Evolutionary conservation across 768 basidiomycete genomes (phyloP).

Genomic region (Rhodotorula sphaerocarpa): DNA sequence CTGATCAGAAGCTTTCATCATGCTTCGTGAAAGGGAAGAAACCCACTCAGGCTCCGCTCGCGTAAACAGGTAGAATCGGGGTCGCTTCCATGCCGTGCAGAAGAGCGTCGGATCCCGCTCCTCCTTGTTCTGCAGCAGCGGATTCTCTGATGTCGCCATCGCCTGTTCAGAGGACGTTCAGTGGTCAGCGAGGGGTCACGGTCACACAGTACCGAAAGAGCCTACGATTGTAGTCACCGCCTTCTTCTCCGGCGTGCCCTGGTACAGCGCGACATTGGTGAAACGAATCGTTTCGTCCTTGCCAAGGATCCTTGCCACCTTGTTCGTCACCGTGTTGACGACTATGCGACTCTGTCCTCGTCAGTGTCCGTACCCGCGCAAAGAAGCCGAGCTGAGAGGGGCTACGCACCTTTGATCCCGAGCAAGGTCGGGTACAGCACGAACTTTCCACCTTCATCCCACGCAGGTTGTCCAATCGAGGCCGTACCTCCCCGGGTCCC

Average conservation of each 20-base stretch:
- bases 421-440: constrained; percentile 85
- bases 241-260: constrained; percentile 86
- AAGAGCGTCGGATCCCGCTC: constrained; percentile 82
- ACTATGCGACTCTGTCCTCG: too few species aligned
- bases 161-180: constrained; percentile 55
- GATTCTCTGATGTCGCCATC: constrained; percentile 93
- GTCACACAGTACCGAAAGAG: background rate
- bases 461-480: constrained; percentile 74
- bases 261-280: constrained; percentile 79
- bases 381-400: too few species aligned
- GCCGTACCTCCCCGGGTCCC: constrained; percentile 51
- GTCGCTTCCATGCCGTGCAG: constrained; percentile 85
- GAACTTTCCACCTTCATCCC: constrained; percentile 96
- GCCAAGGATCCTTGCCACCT: constrained; percentile 75
- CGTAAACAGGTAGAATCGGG: constrained; percentile 90
- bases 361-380: too few species aligned
- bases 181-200: too few species aligned
- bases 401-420: constrained; percentile 76
- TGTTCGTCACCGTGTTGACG: constrained; percentile 88
- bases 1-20: background rate
- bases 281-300: constrained; percentile 90
- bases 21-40: background rate
- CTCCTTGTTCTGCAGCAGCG: constrained; percentile 76
- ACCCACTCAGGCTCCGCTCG: constrained; percentile 80
- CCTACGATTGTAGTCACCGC: constrained; percentile 69